These are phyloP conservation scores for Chlorociboria aeruginascens DNA, from an alignment of 495 filamentous ascomycete genomes.

Conservation along the genomic window DNA sequence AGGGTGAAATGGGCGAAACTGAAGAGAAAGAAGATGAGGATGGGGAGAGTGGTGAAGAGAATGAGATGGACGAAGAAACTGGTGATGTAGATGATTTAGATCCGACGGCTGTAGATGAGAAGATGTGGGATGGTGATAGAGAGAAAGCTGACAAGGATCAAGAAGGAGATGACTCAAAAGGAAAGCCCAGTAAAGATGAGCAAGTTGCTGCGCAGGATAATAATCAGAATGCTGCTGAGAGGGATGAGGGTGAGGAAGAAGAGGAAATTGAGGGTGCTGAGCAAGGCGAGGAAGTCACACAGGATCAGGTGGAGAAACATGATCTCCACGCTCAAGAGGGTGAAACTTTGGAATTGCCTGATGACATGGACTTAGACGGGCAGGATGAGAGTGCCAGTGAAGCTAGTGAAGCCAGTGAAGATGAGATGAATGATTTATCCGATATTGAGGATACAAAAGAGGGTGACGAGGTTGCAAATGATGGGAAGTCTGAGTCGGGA, in stretches of 20 bases:
- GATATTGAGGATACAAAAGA: slow-evolving; percentile 24
- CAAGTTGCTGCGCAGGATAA: slow-evolving; percentile 49
- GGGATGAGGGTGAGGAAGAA: slow-evolving; percentile 36
- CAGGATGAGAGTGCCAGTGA: slow-evolving; percentile 42
- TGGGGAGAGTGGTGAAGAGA: slow-evolving; percentile 35
- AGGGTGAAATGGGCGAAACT: slow-evolving; percentile 62
- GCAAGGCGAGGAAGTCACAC: slow-evolving; percentile 57
- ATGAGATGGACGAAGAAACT: slow-evolving; percentile 68
- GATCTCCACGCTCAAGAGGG: slow-evolving; percentile 55
- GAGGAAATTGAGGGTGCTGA: slow-evolving; percentile 43
- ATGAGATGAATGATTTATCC: slow-evolving; percentile 31
- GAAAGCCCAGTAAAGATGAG: slow-evolving; percentile 50
- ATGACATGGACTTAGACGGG: slow-evolving; percentile 60
- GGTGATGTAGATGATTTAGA: slow-evolving; percentile 86
- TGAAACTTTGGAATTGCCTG: slow-evolving; percentile 48
- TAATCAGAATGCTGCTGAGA: slow-evolving; percentile 38
- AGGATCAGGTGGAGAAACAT: slow-evolving; percentile 49
- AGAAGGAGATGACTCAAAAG: slow-evolving; percentile 57
- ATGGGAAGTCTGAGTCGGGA: slow-evolving; percentile 23
- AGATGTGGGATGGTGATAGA: slow-evolving; percentile 85
- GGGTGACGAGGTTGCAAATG: slow-evolving; percentile 22
- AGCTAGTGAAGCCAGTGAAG: slow-evolving; percentile 40
- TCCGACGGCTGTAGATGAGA: slow-evolving; percentile 84
- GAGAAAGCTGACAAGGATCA: slow-evolving; percentile 72
- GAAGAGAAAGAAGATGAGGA: slow-evolving; percentile 40